Base-by-base conservation (phyloP, 2,329 filamentous ascomycete species). In the Scedosporium minutisporum region DNA sequence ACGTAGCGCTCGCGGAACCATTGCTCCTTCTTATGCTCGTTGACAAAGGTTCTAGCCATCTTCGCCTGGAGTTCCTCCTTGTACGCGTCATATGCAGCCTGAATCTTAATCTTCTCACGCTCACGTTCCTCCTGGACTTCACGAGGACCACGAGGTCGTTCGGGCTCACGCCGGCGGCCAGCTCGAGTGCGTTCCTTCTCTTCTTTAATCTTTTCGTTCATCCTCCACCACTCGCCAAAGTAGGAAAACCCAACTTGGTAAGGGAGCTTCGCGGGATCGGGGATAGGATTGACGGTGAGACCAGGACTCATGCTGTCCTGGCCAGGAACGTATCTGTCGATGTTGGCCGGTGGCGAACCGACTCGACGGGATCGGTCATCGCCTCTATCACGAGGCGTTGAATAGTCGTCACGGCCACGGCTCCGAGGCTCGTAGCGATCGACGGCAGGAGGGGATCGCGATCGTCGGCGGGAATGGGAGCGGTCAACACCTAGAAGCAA, bases 1-100 rank as follows among this genome's bases (percentile, higher is more conserved):
- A 96, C 87, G 69, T 99, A 99, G 72, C 91, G 87, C 75, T 99
- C 95, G 68, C 88, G 91, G 77, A 99, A 99, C 95, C 95, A 99
- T 72, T 99, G 93, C 73, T 99, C 95, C 53, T 87, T 87, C 73
- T 96, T 96, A 76, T 99, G 95, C 68, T 92, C 89, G 59, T 88
- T 85, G 51, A 99, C 95, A 72, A 99, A 99, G 1, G 84, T 81
- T 66, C 92, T 87, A 0, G 95, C 93, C 88, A 96, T 93, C 72
- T 87, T 88, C 3, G 82, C 85, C 69, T 88, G 86, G 1, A 89
- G 76, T 42, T 88, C 85, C 69, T 88, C 86, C 68, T 87, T 87
- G 71, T 89, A 89, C 0, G 77, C 66, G 68, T 89, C 86, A 67
- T 88, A 88, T 1, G 85, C 85, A 14, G 79, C 78, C 69, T 93